phyloP scores from a whole-genome alignment of 768 basidiomycete genomes.

The Tylopilus sp. region DNA sequence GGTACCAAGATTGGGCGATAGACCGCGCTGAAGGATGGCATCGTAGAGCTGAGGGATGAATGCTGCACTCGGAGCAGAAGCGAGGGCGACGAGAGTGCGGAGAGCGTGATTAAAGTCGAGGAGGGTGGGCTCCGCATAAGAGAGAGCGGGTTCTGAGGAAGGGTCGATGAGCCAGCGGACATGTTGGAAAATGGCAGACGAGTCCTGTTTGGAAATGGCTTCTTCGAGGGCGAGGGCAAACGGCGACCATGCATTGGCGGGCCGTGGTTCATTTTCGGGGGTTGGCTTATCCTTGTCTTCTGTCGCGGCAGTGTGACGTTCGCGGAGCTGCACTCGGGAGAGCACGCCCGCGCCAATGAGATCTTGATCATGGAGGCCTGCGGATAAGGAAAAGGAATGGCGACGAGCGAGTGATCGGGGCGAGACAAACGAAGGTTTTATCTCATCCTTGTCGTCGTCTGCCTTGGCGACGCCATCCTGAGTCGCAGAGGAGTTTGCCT shows the following conservation, averaged over 20 bases:
- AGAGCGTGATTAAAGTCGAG: constrained; percentile 63
- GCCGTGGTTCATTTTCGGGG: constrained; percentile 19
- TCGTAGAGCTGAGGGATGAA: constrained; percentile 68
- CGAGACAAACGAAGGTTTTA: constrained; percentile 29
- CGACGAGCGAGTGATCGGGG: constrained; percentile 46
- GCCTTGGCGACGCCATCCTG: constrained; percentile 47
- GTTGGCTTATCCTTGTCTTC: constrained; percentile 15
- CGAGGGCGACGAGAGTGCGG: constrained; percentile 39
- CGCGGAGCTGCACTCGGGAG: constrained; percentile 58
- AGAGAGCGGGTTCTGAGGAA: constrained; percentile 27
- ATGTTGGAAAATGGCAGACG: constrained; percentile 7
- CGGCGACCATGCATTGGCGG: constrained; percentile 24
- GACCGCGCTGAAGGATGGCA: constrained; percentile 56
- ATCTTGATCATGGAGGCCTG: constrained; percentile 29
- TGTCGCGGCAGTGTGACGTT: constrained; percentile 48
- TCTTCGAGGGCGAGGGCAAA: constrained; percentile 19
- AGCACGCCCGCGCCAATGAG: constrained; percentile 49
- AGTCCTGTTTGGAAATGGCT: constrained; percentile 17
- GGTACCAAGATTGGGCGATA: constrained; percentile 61
- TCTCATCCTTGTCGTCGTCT: constrained; percentile 60
- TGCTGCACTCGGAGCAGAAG: constrained; percentile 46
- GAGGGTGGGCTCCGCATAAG: constrained; percentile 35
- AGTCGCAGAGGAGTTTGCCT: constrained; percentile 59
- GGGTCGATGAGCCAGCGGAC: constrained; percentile 33
- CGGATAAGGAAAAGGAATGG: constrained; percentile 53